Percentiles rank a stretch among this genome's conserved stretches.
These are phyloP conservation scores for Aspergillus panamensis DNA, from an alignment of 495 filamentous ascomycete genomes.

Conservation along the genomic window DNA sequence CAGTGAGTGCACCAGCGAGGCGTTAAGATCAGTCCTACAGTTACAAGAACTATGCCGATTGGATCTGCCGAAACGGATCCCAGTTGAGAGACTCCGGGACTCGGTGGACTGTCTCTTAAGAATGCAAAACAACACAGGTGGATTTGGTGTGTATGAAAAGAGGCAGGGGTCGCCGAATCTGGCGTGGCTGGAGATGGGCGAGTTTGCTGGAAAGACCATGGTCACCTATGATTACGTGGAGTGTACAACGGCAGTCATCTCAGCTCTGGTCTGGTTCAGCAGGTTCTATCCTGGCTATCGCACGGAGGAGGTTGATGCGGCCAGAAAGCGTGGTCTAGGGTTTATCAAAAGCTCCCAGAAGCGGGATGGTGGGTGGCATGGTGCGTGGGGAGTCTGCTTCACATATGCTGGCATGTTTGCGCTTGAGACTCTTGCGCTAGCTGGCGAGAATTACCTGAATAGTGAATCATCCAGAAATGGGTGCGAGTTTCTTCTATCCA, in stretches of 20 bases:
- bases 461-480: not conserved
- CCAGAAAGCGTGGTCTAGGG: not conserved
- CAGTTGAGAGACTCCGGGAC: slow-evolving; percentile 1
- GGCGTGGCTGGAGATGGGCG: slow-evolving; percentile 12
- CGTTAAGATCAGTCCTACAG: not conserved
- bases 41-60: not conserved
- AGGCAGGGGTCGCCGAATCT: slow-evolving; percentile 2
- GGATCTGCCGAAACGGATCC: not conserved
- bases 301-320: not conserved
- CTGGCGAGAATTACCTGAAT: not conserved
- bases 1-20: slow-evolving; percentile 1
- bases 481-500: slow-evolving; percentile 16
- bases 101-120: slow-evolving; percentile 8
- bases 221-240: slow-evolving; percentile 17
- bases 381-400: slow-evolving; percentile 20
- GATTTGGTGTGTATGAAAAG: slow-evolving; percentile 14
- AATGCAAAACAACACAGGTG: slow-evolving; percentile 8
- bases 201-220: slow-evolving; percentile 14
- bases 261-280: slow-evolving; percentile 10
- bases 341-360: slow-evolving; percentile 11
- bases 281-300: slow-evolving; percentile 15
- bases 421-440: not conserved
- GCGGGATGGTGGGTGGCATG: slow-evolving; percentile 18
- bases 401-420: slow-evolving; percentile 20
- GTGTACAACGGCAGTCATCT: slow-evolving; percentile 19